Conservation (phyloP, 2,329 filamentous ascomycete genomes). For the Penicillium sp. region DNA sequence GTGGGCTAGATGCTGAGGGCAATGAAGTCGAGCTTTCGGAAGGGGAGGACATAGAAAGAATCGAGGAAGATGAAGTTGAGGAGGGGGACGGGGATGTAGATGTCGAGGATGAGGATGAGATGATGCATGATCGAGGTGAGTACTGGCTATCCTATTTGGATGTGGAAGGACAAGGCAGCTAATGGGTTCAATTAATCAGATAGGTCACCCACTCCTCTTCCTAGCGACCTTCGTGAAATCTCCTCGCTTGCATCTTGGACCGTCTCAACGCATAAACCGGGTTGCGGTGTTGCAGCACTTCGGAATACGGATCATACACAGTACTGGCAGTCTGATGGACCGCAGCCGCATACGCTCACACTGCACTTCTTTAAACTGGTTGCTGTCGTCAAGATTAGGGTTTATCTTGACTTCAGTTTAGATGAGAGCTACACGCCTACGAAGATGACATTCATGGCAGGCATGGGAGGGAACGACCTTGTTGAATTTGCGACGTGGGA, state of each 20-base stretch:
- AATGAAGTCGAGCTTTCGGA: conserved; percentile 28
- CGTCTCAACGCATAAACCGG: conserved; percentile 66
- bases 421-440: conserved; percentile 98
- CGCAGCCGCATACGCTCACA: conserved; percentile 67
- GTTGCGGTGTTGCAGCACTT: conserved; percentile 64
- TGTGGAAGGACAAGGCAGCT: not conserved
- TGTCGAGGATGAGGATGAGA: conserved; percentile 36
- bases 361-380: conserved; percentile 66
- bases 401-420: conserved; percentile 81
- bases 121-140: conserved; percentile 43
- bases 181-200: conserved; percentile 28
- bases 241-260: conserved; percentile 70
- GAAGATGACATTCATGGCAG: conserved; percentile 84
- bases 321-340: conserved; percentile 71
- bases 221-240: conserved; percentile 62
- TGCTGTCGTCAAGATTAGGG: conserved; percentile 55
- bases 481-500: conserved; percentile 84
- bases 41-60: conserved; percentile 26
- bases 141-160: conserved; percentile 1
- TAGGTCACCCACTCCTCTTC: conserved; percentile 42
- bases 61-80: conserved; percentile 21
- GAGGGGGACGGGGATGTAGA: conserved; percentile 24
- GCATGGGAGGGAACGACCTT: conserved; percentile 88
- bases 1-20: conserved; percentile 22
- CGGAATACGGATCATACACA: conserved; percentile 60